Percentiles rank a stretch among this genome's conserved stretches.
Evolutionary conservation across 2,329 filamentous ascomycete species (phyloP).

Genomic region (Xylariaceae sp.): DNA sequence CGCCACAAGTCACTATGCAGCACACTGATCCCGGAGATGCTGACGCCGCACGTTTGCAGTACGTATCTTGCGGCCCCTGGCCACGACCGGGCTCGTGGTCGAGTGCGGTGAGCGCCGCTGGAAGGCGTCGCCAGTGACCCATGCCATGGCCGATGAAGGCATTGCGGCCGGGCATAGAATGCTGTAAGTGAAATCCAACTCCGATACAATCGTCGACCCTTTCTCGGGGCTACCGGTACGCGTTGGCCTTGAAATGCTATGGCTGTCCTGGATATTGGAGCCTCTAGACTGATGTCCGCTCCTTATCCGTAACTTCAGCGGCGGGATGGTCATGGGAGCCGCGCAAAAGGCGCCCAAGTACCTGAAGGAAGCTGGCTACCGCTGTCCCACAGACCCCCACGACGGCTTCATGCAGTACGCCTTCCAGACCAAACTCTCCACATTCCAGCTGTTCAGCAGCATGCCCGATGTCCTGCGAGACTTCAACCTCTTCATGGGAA

Average conservation of each 20-base stretch:
- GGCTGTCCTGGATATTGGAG: neutral
- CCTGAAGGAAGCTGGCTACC: conserved; percentile 16
- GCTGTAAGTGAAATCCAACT: conserved; percentile 13
- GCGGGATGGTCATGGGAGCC: conserved; percentile 13
- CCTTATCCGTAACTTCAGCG: conserved; percentile 3
- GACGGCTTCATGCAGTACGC: conserved; percentile 22
- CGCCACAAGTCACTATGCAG: neutral
- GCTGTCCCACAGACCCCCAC: conserved; percentile 15
- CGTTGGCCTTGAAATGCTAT: too few species aligned
- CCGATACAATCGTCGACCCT: neutral
- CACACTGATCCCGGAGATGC: conserved; percentile 1
- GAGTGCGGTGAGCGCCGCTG: conserved; percentile 18
- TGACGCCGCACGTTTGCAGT: conserved; percentile 5
- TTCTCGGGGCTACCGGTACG: neutral
- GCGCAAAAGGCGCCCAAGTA: conserved; percentile 15
- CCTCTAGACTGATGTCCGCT: neutral
- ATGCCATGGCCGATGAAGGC: conserved; percentile 19
- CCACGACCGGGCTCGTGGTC: conserved; percentile 16
- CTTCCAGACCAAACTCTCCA: conserved; percentile 17
- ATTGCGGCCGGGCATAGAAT: conserved; percentile 19
- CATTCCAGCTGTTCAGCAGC: conserved; percentile 14
- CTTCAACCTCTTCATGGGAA: conserved; percentile 23
- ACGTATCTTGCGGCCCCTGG: conserved; percentile 15
- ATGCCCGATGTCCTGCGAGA: conserved; percentile 15
- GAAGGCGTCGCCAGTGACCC: conserved; percentile 16